A percentile compares a stretch with the other conserved stretches of the same genome.
Conservation (phyloP, 1,139 yeast species). For the Pichia sp. region DNA sequence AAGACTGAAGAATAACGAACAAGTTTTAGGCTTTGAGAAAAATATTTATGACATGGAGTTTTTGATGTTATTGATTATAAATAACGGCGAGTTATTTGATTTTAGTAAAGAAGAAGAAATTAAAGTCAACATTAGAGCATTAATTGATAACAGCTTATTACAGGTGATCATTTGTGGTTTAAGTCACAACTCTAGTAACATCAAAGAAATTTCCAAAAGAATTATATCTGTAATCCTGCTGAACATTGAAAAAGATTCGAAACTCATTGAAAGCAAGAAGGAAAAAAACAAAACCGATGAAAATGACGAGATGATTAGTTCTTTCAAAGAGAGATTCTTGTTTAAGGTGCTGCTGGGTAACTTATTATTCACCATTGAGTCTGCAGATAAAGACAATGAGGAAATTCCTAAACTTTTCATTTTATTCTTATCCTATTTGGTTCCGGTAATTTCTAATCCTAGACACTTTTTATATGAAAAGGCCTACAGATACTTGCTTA, state of each 20-base stretch:
- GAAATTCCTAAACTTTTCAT: slow-evolving; percentile 35
- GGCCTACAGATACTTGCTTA: slow-evolving; percentile 50
- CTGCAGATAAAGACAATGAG: slow-evolving; percentile 14
- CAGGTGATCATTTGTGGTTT: slow-evolving; percentile 49
- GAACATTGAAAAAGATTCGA: slow-evolving; percentile 18
- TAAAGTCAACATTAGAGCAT: slow-evolving; percentile 42
- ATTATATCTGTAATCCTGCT: slow-evolving; percentile 16
- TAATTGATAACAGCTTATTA: slow-evolving; percentile 53
- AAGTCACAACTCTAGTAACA: slow-evolving; percentile 21
- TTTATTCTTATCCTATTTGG: slow-evolving; percentile 41
- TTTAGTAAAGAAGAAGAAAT: slow-evolving; percentile 22
- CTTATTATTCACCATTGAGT: slow-evolving; percentile 40
- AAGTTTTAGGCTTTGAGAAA: slow-evolving; percentile 25
- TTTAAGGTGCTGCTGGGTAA: slow-evolving; percentile 56
- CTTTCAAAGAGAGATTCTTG: slow-evolving; percentile 51
- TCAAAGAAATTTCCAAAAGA: slow-evolving; percentile 17
- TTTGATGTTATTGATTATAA: slow-evolving; percentile 45
- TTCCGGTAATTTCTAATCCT: slow-evolving; percentile 55
- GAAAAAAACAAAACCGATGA: slow-evolving; percentile 2
- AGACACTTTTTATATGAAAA: slow-evolving; percentile 68
- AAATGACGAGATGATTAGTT: not conserved
- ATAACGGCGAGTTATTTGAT: slow-evolving; percentile 52
- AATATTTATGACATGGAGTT: slow-evolving; percentile 53
- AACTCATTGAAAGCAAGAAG: slow-evolving; percentile 12
- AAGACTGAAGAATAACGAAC: slow-evolving; percentile 2